A percentile compares a stretch with the other conserved stretches of the same genome.
Conservation (phyloP, 352 stramenopile genomes). For the Globisporangium solare region DNA sequence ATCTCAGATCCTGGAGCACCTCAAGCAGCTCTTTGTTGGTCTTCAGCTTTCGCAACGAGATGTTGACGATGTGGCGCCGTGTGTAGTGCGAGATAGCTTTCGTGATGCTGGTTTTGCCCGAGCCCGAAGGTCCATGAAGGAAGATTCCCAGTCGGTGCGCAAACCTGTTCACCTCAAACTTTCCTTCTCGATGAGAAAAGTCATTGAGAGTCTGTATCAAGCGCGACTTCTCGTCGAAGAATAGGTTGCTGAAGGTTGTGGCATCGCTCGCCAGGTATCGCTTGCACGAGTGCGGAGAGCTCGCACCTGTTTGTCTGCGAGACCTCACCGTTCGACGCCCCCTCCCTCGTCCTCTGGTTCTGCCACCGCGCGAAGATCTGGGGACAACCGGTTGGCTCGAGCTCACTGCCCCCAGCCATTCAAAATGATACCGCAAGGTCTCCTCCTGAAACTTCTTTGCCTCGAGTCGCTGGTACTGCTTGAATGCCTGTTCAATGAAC, state of each 20-base stretch:
- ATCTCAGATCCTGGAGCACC: slow-evolving; percentile 38
- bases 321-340: background rate
- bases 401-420: background rate
- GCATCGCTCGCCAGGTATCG: slow-evolving; percentile 56
- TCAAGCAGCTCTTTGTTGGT: slow-evolving; percentile 57
- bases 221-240: slow-evolving; percentile 56
- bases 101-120: slow-evolving; percentile 69
- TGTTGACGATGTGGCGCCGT: slow-evolving; percentile 39
- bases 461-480: slow-evolving; percentile 14
- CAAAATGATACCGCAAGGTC: slow-evolving; percentile 10
- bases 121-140: slow-evolving; percentile 64
- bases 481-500: slow-evolving; percentile 18
- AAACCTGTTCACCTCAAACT: slow-evolving; percentile 62
- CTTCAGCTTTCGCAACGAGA: slow-evolving; percentile 27
- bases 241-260: slow-evolving; percentile 68
- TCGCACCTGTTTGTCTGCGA: background rate
- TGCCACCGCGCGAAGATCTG: background rate
- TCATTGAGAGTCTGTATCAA: slow-evolving; percentile 42
- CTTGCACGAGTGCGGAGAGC: slow-evolving; percentile 17
- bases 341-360: background rate
- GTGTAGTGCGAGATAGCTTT: slow-evolving; percentile 55
- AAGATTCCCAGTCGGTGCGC: slow-evolving; percentile 68
- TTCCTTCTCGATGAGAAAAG: slow-evolving; percentile 42
- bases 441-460: slow-evolving; percentile 11
- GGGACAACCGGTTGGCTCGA: background rate